phyloP scores from a whole-genome alignment of 73 alveolate genomes.

The Blepharisma stoltei region DNA sequence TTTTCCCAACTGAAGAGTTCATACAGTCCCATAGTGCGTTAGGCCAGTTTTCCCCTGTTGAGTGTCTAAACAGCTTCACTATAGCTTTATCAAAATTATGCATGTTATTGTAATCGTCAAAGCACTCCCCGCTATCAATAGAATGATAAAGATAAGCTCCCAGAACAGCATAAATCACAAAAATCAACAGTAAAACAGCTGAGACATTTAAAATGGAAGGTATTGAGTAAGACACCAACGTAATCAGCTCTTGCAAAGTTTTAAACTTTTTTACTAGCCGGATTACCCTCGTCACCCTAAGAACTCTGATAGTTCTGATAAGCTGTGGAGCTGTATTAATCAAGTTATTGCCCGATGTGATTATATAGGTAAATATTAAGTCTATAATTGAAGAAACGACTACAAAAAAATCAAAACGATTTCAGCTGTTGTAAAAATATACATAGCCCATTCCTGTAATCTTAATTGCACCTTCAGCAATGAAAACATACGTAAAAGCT shows the following conservation, averaged over 20 bases:
- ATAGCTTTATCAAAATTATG: constrained; percentile 70
- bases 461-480: constrained; percentile 76
- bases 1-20: constrained; percentile 35
- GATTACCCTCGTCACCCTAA: constrained; percentile 80
- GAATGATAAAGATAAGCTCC: constrained; percentile 81
- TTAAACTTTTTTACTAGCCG: constrained; percentile 79
- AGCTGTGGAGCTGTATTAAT: constrained; percentile 81
- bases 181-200: constrained; percentile 77
- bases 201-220: constrained; percentile 89
- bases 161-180: constrained; percentile 82
- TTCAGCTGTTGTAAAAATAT: constrained; percentile 88
- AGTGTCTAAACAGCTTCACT: constrained; percentile 64
- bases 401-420: constrained; percentile 92
- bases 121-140: constrained; percentile 49
- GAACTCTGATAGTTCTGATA: constrained; percentile 87
- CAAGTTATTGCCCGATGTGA: constrained; percentile 59
- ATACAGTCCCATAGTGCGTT: constrained; percentile 61
- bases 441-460: constrained; percentile 76
- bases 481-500: constrained; percentile 68
- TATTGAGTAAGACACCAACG: constrained; percentile 79
- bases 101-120: constrained; percentile 70
- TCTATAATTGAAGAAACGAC: constrained; percentile 82
- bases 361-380: constrained; percentile 63
- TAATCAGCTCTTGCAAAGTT: constrained; percentile 73
- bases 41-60: constrained; percentile 92